Base-by-base conservation (phyloP, 1,284 basidiomycete genomes). In the Ustilago loliicola region DNA sequence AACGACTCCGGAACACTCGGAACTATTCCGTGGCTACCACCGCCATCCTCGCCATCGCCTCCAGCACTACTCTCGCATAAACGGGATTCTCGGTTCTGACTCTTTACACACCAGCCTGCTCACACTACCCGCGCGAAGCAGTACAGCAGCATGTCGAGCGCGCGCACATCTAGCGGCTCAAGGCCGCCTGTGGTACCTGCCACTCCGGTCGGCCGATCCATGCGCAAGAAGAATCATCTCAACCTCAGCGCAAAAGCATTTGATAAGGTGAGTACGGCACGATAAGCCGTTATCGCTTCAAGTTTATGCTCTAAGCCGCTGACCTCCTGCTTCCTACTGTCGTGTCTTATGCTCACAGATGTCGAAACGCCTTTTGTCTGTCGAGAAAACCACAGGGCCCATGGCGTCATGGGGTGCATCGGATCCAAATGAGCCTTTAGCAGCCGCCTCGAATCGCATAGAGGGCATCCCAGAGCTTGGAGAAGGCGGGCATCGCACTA, bases 201-300 rank as follows among this genome's bases (percentile, higher is more conserved):
- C 21, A 79, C 76, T 2, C 76, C 76, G 29, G 62, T 68, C 17
- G 74, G 74, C n/a, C 53, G 76, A 2, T 79, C 76, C 2, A 74
- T 72, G 59, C 67, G 72, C 47, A 79, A 74, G 52, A 72, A 65
- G 61, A 79, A 75, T 13, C 72, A 79, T 52, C 68, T 79, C 48
- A 79, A 78, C 40, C 74, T 82, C 25, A 82, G 80, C 48, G 79
- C 79, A 19, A 82, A 80, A 63, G 76, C 80, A 30, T 82, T 80
- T 45, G 80, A 82, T 30, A 81, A 81, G 68, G 72, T 75, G 23
- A 40, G 69, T 52, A 11, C n/a, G 9, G 11, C 36, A 27, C 11
- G 13, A 8, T 19, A 17, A 36, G 34, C 34, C 40, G 7, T 5
- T 15, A 25, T 27, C 13, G n/a, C 27, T 13, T 8, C 6, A 27